Evolutionary conservation across 1,284 basidiomycete species (phyloP), one percentile per base, ranked within the genome.

Genomic region (Porogramme epimiltina): DNA sequence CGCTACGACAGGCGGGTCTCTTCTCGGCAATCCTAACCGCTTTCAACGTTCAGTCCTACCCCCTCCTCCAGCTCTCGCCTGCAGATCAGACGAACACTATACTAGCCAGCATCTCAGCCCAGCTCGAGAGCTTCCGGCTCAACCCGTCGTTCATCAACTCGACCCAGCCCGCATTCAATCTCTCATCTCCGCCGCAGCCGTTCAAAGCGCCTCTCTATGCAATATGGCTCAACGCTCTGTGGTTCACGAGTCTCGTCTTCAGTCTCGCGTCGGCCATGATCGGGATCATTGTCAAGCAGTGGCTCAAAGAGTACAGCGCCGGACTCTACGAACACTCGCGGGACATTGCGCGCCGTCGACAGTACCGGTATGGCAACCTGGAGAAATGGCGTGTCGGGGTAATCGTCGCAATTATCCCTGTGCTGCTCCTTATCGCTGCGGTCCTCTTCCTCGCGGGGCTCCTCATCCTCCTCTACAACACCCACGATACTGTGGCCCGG

Each of bases 371-470:
- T 28, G 47, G 51, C n/a, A 50, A 50, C 34, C 46, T 57, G 18
- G 24, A 37, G 31, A 52, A 26, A 5, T 60, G 55, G 55, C 42
- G 25, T 41, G 50, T 60, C n/a, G 49, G 50, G 0, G 45, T 47
- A n/a, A 52, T 59, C 31, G 50, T 61, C 50, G 28, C 45, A 20
- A 46, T 42, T 31, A 49, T 61, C 16, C 60, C 60, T 13, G 39
- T 56, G 15, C 50, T 61, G 16, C 52, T 61, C 24, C 54, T 55
- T 15, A 26, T 51, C 4, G 50, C 60, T 5, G 37, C 58, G 5
- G 23, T 53, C 5, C 51, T 61, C 11, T 59, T 61, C 55, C 50
- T 59, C 42, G 36, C 42, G 11, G 60, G 60, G 20, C 41, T 61
- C 36, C 28, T 57, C 8, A 52, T 54, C 22, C 45, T 59, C 3